Base-by-base conservation (phyloP, 2,329 filamentous ascomycete genomes). In the Capronia epimyces region DNA sequence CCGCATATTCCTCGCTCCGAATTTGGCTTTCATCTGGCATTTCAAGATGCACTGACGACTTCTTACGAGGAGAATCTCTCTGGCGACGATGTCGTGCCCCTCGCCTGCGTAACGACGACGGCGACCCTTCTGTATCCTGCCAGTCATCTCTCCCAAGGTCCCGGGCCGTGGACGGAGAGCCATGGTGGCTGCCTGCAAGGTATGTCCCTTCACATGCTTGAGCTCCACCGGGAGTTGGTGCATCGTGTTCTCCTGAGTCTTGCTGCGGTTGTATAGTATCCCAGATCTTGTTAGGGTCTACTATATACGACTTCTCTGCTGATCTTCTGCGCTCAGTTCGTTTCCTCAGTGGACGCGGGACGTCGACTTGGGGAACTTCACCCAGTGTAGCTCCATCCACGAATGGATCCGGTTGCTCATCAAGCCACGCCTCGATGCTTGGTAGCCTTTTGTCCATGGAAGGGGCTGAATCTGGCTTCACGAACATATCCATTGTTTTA, bases 391-490 rank as follows among this genome's bases (percentile, higher is more conserved):
- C 58, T 18, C 63, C 63, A n/a, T 78, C 75, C 42, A 73, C 53
- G 51, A 81, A 79, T 2, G 78, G 76, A 63, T 81, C 78, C 7
- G 75, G 71, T 2, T 78, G 80, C 46, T 69, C 70, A 2, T 74
- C 75, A 4, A 84, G 72, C 81, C 81, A 84, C 43, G 79, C 77
- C 64, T 83, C 78, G 21, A 84, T 76, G 42, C 79, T 78, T 46
- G 74, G 72, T 12, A 75, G 69, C 40, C 73, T 73, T 16, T 70
- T 66, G 18, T 71, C 70, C 43, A 66, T 64, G 1, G 70, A 66
- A 10, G 64, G 60, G 22, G 67, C 60, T 13, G 63, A 55, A 44
- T 70, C 69, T 3, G 68, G 66, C 49, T 68, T 69, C n/a, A 64
- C 63, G 53, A 75, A 72, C 56, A 72, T 68, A 51, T 71, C 74